These are phyloP conservation scores for Talaromyces piceae DNA, from an alignment of 2,329 filamentous ascomycete genomes.

Conservation along the genomic window DNA sequence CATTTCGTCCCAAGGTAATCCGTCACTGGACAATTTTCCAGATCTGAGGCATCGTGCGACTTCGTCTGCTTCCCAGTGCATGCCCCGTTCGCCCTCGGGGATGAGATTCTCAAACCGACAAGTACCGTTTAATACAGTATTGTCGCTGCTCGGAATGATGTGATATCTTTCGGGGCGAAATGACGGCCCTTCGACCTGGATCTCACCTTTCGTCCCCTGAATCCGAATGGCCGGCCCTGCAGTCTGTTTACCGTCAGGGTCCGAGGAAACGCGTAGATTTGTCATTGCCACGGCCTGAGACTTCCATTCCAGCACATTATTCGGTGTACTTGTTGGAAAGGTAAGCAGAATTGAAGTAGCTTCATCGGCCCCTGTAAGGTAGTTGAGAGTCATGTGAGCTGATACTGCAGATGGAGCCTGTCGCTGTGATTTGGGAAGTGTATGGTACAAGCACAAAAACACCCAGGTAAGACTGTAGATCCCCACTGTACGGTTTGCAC, in stretches of 20 bases:
- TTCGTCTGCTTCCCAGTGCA: slow-evolving; percentile 85
- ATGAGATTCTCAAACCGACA: slow-evolving; percentile 27
- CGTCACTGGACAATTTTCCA: slow-evolving; percentile 66
- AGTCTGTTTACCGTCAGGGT: slow-evolving; percentile 55
- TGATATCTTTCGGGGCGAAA: slow-evolving; percentile 61
- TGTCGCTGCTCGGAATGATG: slow-evolving; percentile 29
- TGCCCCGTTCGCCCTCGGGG: slow-evolving; percentile 63
- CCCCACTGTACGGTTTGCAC: slow-evolving; percentile 45
- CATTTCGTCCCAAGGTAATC: slow-evolving; percentile 68
- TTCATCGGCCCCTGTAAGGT: slow-evolving; percentile 65
- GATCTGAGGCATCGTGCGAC: slow-evolving; percentile 67
- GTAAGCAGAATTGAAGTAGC: slow-evolving; percentile 66
- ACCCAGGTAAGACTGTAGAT: slow-evolving; percentile 87
- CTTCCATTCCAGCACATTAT: slow-evolving; percentile 41
- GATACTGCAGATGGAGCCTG: slow-evolving; percentile 58
- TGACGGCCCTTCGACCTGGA: slow-evolving; percentile 67
- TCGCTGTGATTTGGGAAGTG: slow-evolving; percentile 58
- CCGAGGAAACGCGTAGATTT: slow-evolving; percentile 53
- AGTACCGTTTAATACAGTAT: slow-evolving; percentile 5
- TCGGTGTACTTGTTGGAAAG: slow-evolving; percentile 57
- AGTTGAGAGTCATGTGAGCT: slow-evolving; percentile 63
- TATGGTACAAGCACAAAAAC: slow-evolving; percentile 80
- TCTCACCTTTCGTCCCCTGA: slow-evolving; percentile 72
- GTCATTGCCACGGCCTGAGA: slow-evolving; percentile 64
- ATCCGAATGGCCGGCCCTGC: slow-evolving; percentile 67